Evolutionary conservation across 2,329 filamentous ascomycete species (phyloP), one percentile per base, ranked within the genome.

Genomic region (Aspergillus brasiliensis): DNA sequence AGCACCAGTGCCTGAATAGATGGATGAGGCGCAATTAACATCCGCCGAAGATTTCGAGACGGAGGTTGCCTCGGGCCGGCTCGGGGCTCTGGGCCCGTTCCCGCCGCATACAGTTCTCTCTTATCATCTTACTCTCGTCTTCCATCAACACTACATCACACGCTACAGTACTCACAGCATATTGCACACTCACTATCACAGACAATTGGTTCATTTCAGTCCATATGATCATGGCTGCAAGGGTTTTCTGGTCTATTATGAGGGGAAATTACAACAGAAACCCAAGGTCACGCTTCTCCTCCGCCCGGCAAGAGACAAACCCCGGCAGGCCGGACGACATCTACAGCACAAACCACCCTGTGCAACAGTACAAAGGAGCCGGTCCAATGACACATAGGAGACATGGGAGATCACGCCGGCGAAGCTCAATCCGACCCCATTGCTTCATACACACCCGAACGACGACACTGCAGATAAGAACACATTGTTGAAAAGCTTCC

Each of bases 391-490:
- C 65, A 63, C 68, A 66, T 65, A 68, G 65, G 58, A 69, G 65
- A 70, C 64, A 71, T 61, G 59, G 57, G 67, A 68, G 34, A 66
- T 67, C 64, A 66, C 61, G 61, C 71, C 62, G 58, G 64, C 60
- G 66, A 66, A 59, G 66, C 65, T 69, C 62, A 61, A 62, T 65
- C 63, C 64, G 65, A 65, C 69, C 69, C 63, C 52, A 64, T 67
- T 66, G 63, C 64, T 63, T 71, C 59, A 62, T 69, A 71, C 66
- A 70, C 64, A 65, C 64, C 65, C 65, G 56, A 66, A 65, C 56
- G 59, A 65, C 60, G 61, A 67, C 66, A 65, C 66, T 58, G 64
- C 67, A 67, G 56, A 68, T 61, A 69, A 68, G 67, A 70, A 62
- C 68, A 71, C 68, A 69, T 64, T 64, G 65, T 59, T 60, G 67